phyloP scores from a whole-genome alignment of 2,329 filamentous ascomycete species.

The Decorospora gaudefroyi region DNA sequence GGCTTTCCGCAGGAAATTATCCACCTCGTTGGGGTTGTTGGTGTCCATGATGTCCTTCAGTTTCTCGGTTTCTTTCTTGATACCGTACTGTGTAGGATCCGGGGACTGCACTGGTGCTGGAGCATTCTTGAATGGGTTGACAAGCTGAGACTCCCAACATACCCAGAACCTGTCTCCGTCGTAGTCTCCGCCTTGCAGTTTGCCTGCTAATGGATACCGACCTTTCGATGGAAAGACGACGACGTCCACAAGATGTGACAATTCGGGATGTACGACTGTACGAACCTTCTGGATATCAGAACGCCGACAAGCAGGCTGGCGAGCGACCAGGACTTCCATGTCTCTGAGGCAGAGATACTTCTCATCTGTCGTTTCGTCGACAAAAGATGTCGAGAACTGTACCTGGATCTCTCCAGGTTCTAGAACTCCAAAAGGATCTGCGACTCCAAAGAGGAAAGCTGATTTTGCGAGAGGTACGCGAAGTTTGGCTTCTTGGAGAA shows the following conservation, averaged over 20 bases:
- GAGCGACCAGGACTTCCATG: constrained; percentile 67
- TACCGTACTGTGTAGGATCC: constrained; percentile 55
- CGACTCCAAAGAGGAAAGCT: constrained; percentile 67
- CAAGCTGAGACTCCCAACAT: constrained; percentile 71
- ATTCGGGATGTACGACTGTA: constrained; percentile 58
- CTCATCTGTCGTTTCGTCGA: constrained; percentile 58
- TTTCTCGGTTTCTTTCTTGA: constrained; percentile 56
- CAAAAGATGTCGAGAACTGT: constrained; percentile 66
- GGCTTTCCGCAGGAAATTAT: constrained; percentile 57
- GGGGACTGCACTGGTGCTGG: constrained; percentile 54
- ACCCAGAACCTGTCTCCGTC: constrained; percentile 80
- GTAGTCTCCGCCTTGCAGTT: constrained; percentile 78
- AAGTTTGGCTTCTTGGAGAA: constrained; percentile 59
- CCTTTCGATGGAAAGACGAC: constrained; percentile 74
- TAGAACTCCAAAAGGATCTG: constrained; percentile 66
- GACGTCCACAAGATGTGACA: constrained; percentile 74
- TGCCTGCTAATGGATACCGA: constrained; percentile 65
- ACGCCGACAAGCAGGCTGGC: constrained; percentile 69
- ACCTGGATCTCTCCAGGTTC: constrained; percentile 70
- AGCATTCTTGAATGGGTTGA: constrained; percentile 68
- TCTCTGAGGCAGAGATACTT: constrained; percentile 60
- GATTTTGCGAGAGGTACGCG: constrained; percentile 66
- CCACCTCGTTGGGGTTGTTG: constrained; percentile 35
- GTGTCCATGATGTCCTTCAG: constrained; percentile 53
- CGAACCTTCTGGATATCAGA: constrained; percentile 71